phyloP scores from a whole-genome alignment of 2,329 filamentous ascomycete species.

The Trichoderma koningiopsis region DNA sequence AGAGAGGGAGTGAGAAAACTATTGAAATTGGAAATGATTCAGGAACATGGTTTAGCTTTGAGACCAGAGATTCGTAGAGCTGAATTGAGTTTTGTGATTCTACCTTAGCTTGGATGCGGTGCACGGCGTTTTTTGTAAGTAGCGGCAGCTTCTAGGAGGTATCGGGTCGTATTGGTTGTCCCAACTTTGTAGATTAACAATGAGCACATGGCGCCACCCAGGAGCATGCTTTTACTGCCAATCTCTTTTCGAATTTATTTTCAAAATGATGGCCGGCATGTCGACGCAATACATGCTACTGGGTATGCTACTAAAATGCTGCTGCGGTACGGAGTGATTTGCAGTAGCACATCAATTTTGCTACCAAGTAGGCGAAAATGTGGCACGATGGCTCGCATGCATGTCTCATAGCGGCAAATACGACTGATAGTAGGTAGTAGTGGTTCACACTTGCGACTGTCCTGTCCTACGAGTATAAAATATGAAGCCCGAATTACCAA shows the following conservation, averaged over 20 bases:
- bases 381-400: constrained; percentile 10
- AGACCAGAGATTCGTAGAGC: neutral
- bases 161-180: neutral
- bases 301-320: neutral
- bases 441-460: neutral
- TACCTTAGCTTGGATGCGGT: neutral
- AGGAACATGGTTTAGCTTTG: neutral
- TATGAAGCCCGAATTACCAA: neutral
- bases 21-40: neutral
- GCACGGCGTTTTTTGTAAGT: neutral
- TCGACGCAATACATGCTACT: neutral
- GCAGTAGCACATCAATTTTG: neutral
- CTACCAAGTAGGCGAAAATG: neutral
- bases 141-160: neutral
- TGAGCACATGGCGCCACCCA: neutral
- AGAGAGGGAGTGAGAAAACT: neutral
- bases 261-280: neutral
- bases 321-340: neutral
- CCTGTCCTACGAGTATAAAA: neutral
- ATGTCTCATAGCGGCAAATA: constrained; percentile 20
- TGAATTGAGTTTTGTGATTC: neutral
- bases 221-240: neutral
- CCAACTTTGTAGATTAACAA: neutral
- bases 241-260: neutral
- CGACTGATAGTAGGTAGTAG: neutral